Conservation (phyloP, 805 yeast genomes). For the Priceomyces carsonii region DNA sequence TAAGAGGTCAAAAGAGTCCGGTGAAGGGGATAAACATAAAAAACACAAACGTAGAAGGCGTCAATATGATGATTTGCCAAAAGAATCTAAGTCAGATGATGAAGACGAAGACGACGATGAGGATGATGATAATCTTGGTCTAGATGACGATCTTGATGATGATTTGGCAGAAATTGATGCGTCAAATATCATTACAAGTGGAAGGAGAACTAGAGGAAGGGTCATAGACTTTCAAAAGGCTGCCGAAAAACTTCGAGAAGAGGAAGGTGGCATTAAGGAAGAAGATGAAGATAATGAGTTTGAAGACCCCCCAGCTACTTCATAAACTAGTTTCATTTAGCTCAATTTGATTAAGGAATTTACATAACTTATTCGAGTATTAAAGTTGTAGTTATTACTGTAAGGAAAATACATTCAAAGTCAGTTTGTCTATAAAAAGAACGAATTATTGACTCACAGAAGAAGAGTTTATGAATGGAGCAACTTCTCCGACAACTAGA, state of each 20-base stretch:
- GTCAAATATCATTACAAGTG: conserved; percentile 78
- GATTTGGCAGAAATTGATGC: conserved; percentile 79
- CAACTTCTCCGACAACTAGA: too few species aligned
- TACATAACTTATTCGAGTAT: too few species aligned
- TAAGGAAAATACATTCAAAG: too few species aligned
- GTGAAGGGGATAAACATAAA: conserved; percentile 17
- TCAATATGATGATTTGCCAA: conserved; percentile 57
- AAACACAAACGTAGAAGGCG: conserved; percentile 57
- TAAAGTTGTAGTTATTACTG: too few species aligned
- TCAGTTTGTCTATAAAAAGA: too few species aligned
- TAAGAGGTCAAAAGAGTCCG: conserved; percentile 8
- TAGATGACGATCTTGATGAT: conserved; percentile 64
- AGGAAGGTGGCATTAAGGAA: conserved; percentile 37
- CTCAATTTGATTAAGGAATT: too few species aligned
- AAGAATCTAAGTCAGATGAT: conserved; percentile 31
- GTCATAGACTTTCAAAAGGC: conserved; percentile 84
- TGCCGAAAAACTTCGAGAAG: conserved; percentile 64
- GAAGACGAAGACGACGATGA: conserved; percentile 49
- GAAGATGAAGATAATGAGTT: conserved; percentile 55
- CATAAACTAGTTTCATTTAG: too few species aligned
- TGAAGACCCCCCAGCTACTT: too few species aligned
- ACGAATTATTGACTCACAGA: too few species aligned
- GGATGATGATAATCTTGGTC: conserved; percentile 47
- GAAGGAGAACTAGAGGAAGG: conserved; percentile 89
- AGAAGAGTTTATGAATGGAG: too few species aligned